Evolutionary conservation across 768 basidiomycete genomes (phyloP).

Genomic region (Collybiopsis luxurians): DNA sequence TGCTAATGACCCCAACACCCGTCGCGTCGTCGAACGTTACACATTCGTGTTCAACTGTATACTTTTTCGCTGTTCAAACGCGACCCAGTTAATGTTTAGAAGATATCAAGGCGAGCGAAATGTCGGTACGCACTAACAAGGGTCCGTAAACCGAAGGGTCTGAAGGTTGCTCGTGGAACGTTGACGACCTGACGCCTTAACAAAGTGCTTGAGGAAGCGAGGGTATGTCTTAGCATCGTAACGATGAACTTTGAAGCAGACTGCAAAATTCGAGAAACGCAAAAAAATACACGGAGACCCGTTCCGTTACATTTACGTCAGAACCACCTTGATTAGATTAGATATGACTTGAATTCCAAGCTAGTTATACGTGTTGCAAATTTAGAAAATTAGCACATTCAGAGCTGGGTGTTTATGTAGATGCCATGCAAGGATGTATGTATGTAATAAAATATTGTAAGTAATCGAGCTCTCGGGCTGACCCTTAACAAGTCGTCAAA

Average conservation of each 20-base stretch:
- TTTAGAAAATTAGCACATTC: conserved; percentile 6
- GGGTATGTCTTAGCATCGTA: conserved; percentile 19
- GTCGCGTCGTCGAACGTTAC: conserved; percentile 76
- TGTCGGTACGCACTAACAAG: conserved; percentile 55
- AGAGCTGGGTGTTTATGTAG: conserved; percentile 3
- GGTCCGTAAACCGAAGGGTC: conserved; percentile 37
- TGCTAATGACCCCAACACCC: conserved; percentile 74
- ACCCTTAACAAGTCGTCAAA: neutral
- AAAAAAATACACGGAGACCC: neutral
- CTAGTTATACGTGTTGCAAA: neutral
- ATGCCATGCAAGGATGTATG: conserved; percentile 4
- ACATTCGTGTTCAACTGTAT: conserved; percentile 86
- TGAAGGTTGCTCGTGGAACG: conserved; percentile 10
- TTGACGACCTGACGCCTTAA: neutral
- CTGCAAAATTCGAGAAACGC: neutral
- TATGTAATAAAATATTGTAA: conserved; percentile 1
- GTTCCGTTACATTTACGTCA: too few species aligned
- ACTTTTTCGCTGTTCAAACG: conserved; percentile 59
- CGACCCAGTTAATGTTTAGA: neutral
- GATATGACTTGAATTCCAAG: too few species aligned
- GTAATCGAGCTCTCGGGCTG: neutral
- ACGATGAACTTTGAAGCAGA: neutral
- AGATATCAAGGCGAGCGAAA: neutral
- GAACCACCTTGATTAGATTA: too few species aligned
- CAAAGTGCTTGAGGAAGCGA: conserved; percentile 14